Conservation (phyloP, 2,329 filamentous ascomycete species). For the Pyrenophora teres region DNA sequence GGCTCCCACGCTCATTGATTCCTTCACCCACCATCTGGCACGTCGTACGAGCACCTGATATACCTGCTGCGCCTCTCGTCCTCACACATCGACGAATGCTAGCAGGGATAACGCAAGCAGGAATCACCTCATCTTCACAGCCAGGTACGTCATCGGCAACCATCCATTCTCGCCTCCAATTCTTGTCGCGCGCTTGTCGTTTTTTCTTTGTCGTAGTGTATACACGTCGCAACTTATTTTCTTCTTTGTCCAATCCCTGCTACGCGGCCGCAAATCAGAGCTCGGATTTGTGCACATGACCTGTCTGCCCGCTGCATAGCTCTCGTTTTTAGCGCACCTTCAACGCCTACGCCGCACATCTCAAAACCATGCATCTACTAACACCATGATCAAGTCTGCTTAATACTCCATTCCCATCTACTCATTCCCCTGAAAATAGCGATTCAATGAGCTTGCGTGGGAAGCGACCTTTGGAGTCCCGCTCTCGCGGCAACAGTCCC, state of each 20-base stretch:
- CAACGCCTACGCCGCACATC: neutral
- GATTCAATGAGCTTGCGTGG: slow-evolving; percentile 15
- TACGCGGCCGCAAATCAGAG: no score
- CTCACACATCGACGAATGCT: neutral
- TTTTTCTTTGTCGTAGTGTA: no score
- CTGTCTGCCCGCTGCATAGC: neutral
- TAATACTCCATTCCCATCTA: neutral
- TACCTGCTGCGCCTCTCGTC: neutral
- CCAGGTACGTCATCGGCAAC: neutral
- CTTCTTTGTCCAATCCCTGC: no score
- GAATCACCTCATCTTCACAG: neutral
- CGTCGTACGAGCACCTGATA: neutral
- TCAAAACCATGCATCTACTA: neutral
- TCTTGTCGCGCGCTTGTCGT: no score
- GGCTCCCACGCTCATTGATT: neutral
- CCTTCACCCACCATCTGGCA: neutral
- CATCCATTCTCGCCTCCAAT: neutral
- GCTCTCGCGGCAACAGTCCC: slow-evolving; percentile 25
- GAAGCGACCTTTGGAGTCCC: slow-evolving; percentile 21
- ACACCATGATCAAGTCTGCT: neutral
- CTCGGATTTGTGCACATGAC: no score
- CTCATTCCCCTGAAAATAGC: neutral
- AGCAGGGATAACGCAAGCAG: neutral
- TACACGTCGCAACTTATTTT: no score
- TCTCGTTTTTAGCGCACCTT: neutral